Evolutionary conservation across 148 eudicot genomes (phyloP).

Genomic region (Polygonum maritimum): DNA sequence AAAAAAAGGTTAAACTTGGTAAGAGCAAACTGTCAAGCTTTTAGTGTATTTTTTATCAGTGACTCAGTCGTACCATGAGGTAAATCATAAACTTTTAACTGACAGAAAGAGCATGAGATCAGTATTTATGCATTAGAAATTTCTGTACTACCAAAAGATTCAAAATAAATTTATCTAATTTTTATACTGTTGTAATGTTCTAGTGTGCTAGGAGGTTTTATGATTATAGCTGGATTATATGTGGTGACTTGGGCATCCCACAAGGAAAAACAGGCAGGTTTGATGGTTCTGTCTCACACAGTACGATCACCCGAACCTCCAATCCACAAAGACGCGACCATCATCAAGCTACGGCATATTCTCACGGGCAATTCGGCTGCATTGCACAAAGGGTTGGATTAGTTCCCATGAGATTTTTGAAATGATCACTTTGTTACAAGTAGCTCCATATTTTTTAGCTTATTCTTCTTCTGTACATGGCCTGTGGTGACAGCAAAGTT

Average conservation of each 20-base stretch:
- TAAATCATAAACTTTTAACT: neutral
- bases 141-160: neutral
- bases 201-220: conserved; percentile 74
- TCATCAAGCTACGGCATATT: conserved; percentile 37
- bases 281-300: conserved; percentile 19
- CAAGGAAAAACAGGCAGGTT: conserved; percentile 50
- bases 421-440: neutral
- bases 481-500: neutral
- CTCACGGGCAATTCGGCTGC: conserved; percentile 47
- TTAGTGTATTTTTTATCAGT: neutral
- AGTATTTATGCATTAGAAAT: neutral
- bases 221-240: conserved; percentile 79
- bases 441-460: neutral
- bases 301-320: conserved; percentile 50
- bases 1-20: neutral
- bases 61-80: neutral
- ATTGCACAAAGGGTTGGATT: conserved; percentile 56
- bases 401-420: conserved; percentile 11
- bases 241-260: conserved; percentile 87
- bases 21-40: neutral
- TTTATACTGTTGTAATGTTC: neutral
- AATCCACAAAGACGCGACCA: conserved; percentile 34
- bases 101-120: neutral
- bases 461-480: conserved; percentile 3
- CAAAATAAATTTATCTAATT: neutral